Percentiles rank a stretch among this genome's conserved stretches.
Conservation (phyloP, 2,329 filamentous ascomycete species). For the Neofusicoccum sp. region DNA sequence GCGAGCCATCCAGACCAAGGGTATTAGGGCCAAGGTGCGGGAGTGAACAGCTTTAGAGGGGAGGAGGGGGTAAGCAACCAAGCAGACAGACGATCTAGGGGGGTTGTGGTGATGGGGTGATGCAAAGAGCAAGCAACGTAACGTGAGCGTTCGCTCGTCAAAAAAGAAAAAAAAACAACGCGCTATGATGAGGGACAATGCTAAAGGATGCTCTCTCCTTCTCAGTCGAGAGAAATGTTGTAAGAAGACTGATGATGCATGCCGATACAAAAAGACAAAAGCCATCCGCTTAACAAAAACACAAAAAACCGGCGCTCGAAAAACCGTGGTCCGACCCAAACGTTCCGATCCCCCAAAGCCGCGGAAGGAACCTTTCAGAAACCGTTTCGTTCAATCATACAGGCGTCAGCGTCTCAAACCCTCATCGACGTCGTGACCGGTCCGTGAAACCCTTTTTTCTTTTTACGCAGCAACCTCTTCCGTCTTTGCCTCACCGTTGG, state of each 20-base stretch:
- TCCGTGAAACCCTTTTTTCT: neutral
- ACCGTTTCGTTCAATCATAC: slow-evolving; percentile 15
- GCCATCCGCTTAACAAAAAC: neutral
- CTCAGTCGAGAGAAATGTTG: neutral
- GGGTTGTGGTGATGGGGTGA: too few relatives aligned
- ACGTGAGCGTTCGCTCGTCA: too few relatives aligned
- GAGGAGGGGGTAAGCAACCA: neutral
- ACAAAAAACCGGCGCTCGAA: neutral
- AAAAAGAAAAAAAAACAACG: too few relatives aligned
- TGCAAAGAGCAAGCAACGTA: too few relatives aligned
- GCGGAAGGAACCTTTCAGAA: slow-evolving; percentile 8
- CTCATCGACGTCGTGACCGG: neutral
- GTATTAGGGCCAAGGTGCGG: neutral
- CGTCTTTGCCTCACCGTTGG: neutral
- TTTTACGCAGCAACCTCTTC: slow-evolving; percentile 1
- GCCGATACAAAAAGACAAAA: neutral
- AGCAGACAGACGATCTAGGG: neutral
- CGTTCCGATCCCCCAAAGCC: slow-evolving; percentile 6
- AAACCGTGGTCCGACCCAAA: slow-evolving; percentile 1
- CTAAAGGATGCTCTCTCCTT: neutral
- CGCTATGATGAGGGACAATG: neutral
- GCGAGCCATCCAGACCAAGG: neutral
- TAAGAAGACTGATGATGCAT: neutral
- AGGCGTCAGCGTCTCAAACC: neutral
- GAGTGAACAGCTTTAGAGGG: neutral